phyloP scores from a whole-genome alignment of 1,284 basidiomycete species.

The Sporisorium reilianum region DNA sequence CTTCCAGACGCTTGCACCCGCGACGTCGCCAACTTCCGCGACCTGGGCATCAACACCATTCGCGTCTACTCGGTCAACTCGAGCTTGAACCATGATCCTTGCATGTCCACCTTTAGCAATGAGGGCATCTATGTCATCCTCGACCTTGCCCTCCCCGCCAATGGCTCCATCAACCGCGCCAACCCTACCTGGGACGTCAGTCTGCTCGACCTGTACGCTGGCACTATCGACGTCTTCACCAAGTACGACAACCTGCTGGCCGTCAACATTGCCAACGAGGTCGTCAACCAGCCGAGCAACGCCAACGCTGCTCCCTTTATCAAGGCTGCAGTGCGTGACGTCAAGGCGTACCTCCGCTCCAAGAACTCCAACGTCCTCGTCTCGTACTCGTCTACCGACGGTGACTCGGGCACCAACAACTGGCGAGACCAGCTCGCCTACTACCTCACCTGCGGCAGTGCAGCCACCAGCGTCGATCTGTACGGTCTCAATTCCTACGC shows the following conservation, averaged over 20 bases:
- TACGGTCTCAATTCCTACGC: slow-evolving; percentile 74
- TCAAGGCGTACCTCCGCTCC: slow-evolving; percentile 80
- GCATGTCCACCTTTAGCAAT: slow-evolving; percentile 81
- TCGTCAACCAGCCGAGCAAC: slow-evolving; percentile 75
- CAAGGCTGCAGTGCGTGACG: slow-evolving; percentile 89
- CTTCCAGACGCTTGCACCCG: slow-evolving; percentile 78
- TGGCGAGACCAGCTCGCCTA: slow-evolving; percentile 76
- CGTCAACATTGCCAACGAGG: slow-evolving; percentile 90
- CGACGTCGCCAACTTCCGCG: slow-evolving; percentile 80
- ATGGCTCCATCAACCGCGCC: slow-evolving; percentile 84
- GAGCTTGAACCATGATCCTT: slow-evolving; percentile 82
- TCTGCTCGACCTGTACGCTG: slow-evolving; percentile 82
- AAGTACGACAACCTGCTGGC: slow-evolving; percentile 63
- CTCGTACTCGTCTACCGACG: slow-evolving; percentile 88
- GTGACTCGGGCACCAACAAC: slow-evolving; percentile 71
- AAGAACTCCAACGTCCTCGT: slow-evolving; percentile 77
- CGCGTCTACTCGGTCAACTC: slow-evolving; percentile 80
- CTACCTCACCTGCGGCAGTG: slow-evolving; percentile 84
- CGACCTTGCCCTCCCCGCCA: slow-evolving; percentile 84
- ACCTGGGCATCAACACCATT: slow-evolving; percentile 74
- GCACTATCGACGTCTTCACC: slow-evolving; percentile 80
- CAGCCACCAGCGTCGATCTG: slow-evolving; percentile 80
- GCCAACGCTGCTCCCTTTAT: slow-evolving; percentile 82
- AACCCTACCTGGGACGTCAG: slow-evolving; percentile 84
- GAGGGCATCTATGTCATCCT: slow-evolving; percentile 93